Percentiles rank a stretch among this genome's conserved stretches.
Conservation (phyloP, 371 early-diverging fungal genomes). For the Rhizopus sp. region DNA sequence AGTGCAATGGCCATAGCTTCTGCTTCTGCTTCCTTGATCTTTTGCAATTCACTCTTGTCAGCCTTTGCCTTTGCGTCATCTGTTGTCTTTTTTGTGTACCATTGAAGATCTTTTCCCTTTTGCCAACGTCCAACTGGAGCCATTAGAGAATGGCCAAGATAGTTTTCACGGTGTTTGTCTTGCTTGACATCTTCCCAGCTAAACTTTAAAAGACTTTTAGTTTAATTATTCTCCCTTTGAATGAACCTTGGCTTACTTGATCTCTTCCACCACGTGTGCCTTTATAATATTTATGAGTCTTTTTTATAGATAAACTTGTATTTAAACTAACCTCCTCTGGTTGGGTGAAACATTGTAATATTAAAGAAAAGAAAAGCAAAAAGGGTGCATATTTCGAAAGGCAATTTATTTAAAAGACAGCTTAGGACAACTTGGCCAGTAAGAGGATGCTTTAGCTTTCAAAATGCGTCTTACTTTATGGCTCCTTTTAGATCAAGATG, state of each 20-base stretch:
- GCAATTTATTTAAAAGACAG: too few species aligned
- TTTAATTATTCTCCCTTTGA: constrained; percentile 2
- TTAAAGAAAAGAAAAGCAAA: not conserved
- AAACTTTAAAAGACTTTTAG: constrained; percentile 25
- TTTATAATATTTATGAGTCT: constrained; percentile 20
- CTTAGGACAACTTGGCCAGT: too few species aligned
- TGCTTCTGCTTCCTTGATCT: constrained; percentile 76
- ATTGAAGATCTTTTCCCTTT: constrained; percentile 67
- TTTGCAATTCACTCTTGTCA: constrained; percentile 52
- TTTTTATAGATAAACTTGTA: constrained; percentile 3
- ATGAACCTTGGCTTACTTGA: constrained; percentile 39
- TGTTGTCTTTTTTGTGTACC: constrained; percentile 70
- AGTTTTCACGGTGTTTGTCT: constrained; percentile 85
- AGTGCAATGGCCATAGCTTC: constrained; percentile 81
- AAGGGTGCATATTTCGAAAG: too few species aligned
- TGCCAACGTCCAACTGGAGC: constrained; percentile 82
- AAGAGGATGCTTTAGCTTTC: too few species aligned
- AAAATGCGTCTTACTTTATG: too few species aligned
- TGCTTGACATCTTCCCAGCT: constrained; percentile 77
- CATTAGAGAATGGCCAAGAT: constrained; percentile 82
- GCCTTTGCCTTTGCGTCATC: constrained; percentile 29
- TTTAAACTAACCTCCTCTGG: constrained; percentile 45
- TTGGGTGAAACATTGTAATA: constrained; percentile 48
- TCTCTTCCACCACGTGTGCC: constrained; percentile 67
- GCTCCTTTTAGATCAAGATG: too few species aligned